A percentile compares a stretch with the other conserved stretches of the same genome.
These are phyloP conservation scores for Talaromyces adpressus DNA, from an alignment of 495 filamentous ascomycete genomes.

Conservation along the genomic window DNA sequence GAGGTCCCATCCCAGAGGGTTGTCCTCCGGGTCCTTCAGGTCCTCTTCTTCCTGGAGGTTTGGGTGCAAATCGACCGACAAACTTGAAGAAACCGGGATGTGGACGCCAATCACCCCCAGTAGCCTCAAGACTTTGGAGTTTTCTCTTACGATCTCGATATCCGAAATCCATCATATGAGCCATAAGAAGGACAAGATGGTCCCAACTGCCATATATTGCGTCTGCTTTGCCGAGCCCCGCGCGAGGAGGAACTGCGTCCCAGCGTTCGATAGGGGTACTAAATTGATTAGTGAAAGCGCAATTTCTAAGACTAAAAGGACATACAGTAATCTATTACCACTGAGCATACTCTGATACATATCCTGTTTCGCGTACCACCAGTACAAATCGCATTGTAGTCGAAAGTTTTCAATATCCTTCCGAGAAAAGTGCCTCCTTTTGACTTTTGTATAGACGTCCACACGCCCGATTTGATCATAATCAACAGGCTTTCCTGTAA, in stretches of 20 bases:
- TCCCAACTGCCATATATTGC: conserved; percentile 83
- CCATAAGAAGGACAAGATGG: conserved; percentile 75
- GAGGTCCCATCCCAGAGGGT: conserved; percentile 14
- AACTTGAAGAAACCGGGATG: conserved; percentile 41
- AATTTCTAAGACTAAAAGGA: conserved; percentile 14
- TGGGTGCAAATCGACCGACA: conserved; percentile 30
- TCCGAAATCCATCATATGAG: conserved; percentile 74
- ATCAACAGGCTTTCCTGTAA: conserved; percentile 37
- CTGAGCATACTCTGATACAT: conserved; percentile 85
- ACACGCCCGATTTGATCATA: conserved; percentile 40
- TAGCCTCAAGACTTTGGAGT: conserved; percentile 39
- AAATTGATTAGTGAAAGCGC: background rate
- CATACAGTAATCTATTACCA: conserved; percentile 78
- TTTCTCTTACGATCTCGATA: conserved; percentile 75
- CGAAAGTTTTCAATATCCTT: conserved; percentile 74
- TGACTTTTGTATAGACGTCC: conserved; percentile 15
- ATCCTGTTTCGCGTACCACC: conserved; percentile 96
- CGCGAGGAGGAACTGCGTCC: conserved; percentile 79
- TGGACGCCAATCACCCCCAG: conserved; percentile 53
- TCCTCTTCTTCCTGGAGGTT: conserved; percentile 13
- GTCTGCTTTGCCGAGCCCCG: conserved; percentile 67
- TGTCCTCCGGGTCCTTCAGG: background rate
- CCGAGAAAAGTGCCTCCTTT: conserved; percentile 44
- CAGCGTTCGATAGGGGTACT: conserved; percentile 77
- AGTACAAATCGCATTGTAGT: conserved; percentile 80